Evolutionary conservation across 306 rosid genomes (phyloP), one percentile per base, ranked within the genome.

Genomic region (Vicia sativa): DNA sequence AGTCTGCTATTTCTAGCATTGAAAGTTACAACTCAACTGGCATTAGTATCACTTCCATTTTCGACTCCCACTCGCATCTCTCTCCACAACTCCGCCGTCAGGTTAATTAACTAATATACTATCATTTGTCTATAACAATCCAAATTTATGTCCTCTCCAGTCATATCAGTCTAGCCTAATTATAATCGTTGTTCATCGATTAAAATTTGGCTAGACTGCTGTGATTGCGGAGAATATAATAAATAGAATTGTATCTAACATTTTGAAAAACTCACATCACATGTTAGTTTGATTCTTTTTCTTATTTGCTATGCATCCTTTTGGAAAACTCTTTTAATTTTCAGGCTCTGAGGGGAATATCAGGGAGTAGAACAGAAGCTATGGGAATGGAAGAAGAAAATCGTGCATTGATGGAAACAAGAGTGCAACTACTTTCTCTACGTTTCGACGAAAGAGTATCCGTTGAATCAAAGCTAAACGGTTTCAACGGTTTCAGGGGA

Each of bases 401-500:
- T 74, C 80, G 96, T 4, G 85, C 83, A 0, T 21, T 86, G 28
- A 88, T 90, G 91, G 96, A 90, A 70, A 91, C 91, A 5, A 70
- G 97, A 85, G 81, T 90, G 72, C 85, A 88, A 52, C 87, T 89
- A 0, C 80, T 87, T 6, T 86, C 91, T 0, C 59, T 90, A n/a
- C 67, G 90, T 38, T 88, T 93, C 19, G 97, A 93, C 16, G 97
- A 88, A 76, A 85, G 87, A 78, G 91, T 93, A 1, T 79, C 85
- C 3, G 76, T 88, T 23, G 97, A 93, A 61, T 93, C 99, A 13
- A 93, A 90, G 82, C 85, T 93, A 7, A 93, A 93, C 49, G 99
- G 97, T n/a, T 93, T 90, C 85, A 93, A 79, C 37, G 99, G 99
- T 0, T 93, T 93, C 90, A 76, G 97, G 35, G 99, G 97, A 46